Base-by-base conservation (phyloP, 2,329 filamentous ascomycete species). In the Thelonectria olida region DNA sequence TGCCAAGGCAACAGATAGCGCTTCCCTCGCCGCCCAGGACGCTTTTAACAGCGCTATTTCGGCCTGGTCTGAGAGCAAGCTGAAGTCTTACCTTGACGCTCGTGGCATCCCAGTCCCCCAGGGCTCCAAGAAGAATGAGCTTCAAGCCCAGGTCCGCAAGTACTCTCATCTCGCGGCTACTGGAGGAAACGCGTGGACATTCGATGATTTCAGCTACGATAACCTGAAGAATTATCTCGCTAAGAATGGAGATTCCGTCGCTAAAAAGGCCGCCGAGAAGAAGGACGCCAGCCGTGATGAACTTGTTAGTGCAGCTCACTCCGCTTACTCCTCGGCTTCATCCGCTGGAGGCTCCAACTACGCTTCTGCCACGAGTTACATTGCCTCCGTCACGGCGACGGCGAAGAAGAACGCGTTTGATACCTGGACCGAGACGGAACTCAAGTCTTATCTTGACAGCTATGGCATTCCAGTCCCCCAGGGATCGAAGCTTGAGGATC, bases 401-500 rank as follows among this genome's bases (percentile, higher is more conserved):
- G 90, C 83, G 48, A 93, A 92, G 80, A 81, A 87, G 48, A 82
- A 78, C 22, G 81, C 85, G 1, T 95, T 95, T 65, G 88, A 93
- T 53, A 86, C 86, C 1, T 95, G 92, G 92, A 90, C 84, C 57
- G 84, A 88, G 70, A 85, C 84, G 45, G 90, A 95, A 23, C 81
- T 96, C 63, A 94, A 95, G 82, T 80, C 86, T 1, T 95, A 94
- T 72, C 85, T 95, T 7, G 92, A 95, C 73, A 90, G 88, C 63
- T 95, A 93, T 66, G 92, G 92, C 36, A 80, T 95, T 39, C 77
- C 82, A 5, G 82, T 85, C 39, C 90, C 89, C 42, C 90, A 92
- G 74, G 89, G 89, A 6, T 88, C 88, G 17, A 90, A 81, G 58
- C 69, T 88, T 57, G 90, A 94, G 61, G 85, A 93, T 72, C 82